Conservation (phyloP, 2,329 filamentous ascomycete genomes). For the Botrytis byssoidea region DNA sequence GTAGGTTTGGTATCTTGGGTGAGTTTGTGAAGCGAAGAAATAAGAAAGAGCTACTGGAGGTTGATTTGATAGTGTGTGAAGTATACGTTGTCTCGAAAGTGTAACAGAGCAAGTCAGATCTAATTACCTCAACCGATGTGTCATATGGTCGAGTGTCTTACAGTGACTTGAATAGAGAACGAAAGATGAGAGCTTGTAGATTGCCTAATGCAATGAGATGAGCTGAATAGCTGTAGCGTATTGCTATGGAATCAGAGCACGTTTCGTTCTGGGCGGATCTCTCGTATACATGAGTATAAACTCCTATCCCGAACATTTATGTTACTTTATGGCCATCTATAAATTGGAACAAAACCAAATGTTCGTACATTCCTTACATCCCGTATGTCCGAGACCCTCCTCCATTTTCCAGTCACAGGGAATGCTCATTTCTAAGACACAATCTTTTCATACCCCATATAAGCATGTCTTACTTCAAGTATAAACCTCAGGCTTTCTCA, state of each 20-base stretch:
- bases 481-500: neutral
- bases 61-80: neutral
- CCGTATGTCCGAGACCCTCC: neutral
- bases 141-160: neutral
- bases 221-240: neutral
- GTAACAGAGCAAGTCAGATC: neutral
- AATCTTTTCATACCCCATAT: neutral
- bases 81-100: neutral
- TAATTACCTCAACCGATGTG: neutral
- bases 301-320: neutral
- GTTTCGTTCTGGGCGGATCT: neutral
- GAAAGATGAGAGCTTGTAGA: neutral
- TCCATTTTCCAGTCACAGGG: no score
- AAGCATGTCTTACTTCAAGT: neutral
- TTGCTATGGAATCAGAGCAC: neutral
- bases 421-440: neutral
- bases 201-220: neutral
- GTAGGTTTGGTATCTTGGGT: neutral
- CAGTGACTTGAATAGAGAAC: neutral
- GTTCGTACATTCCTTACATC: neutral
- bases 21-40: neutral
- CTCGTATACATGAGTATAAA: neutral
- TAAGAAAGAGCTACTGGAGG: neutral
- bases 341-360: neutral
- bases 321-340: no score